Evolutionary conservation across 2,329 filamentous ascomycete genomes (phyloP).

Genomic region (Mycosphaerelloides madeirae): DNA sequence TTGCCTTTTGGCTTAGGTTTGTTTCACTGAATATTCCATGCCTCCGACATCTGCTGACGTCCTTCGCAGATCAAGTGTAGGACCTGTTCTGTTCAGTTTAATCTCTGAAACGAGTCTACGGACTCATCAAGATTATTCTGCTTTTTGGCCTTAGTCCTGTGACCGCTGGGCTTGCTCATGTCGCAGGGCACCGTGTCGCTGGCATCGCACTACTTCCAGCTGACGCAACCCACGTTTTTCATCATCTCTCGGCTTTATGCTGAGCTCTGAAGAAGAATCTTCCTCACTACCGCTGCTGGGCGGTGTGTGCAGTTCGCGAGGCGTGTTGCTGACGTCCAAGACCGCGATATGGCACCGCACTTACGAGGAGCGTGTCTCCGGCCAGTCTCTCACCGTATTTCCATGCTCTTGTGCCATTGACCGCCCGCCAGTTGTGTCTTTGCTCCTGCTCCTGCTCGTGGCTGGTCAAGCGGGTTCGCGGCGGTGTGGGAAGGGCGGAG

Average conservation of each 20-base stretch:
- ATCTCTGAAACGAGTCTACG: constrained; percentile 20
- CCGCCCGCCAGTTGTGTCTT: no score
- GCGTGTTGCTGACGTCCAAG: no score
- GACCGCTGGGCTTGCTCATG: constrained; percentile 13
- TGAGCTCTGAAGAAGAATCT: background rate
- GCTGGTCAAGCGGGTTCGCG: no score
- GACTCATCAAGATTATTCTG: constrained; percentile 17
- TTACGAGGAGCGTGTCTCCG: no score
- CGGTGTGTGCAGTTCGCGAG: no score
- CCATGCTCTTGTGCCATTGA: no score
- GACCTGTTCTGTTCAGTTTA: constrained; percentile 20
- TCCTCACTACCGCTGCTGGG: no score
- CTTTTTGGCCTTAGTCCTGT: constrained; percentile 12
- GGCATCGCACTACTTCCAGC: constrained; percentile 10
- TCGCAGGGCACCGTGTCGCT: constrained; percentile 10
- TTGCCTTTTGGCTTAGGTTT: constrained; percentile 11
- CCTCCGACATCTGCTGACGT: background rate
- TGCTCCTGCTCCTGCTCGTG: no score
- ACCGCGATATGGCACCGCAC: no score
- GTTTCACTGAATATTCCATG: no score
- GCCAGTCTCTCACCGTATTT: no score
- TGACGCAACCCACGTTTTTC: constrained; percentile 8
- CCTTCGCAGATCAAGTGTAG: constrained; percentile 10
- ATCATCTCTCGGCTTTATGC: constrained; percentile 4
- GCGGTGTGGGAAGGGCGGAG: no score